Base-by-base conservation (phyloP, 768 basidiomycete species). In the Lentinula guzmanii region DNA sequence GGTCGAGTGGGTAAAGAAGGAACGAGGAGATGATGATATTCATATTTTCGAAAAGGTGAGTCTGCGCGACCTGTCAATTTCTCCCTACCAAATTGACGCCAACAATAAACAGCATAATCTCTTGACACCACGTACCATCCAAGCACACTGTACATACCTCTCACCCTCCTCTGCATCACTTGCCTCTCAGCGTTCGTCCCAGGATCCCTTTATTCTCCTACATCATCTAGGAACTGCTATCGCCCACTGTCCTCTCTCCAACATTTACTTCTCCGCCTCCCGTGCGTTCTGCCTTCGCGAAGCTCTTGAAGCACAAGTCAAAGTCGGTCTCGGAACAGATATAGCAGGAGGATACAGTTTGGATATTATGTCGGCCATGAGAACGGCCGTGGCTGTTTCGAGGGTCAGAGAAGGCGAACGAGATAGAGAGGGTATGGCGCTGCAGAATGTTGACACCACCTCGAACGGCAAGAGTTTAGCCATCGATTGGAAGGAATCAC, bases 71-170 rank as follows among this genome's bases (percentile, higher is more conserved):
- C 13, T 43, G 42, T 16, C 11, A 18, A 7, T 39, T 31, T 15
- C 18, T 52, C 51, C 3, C 13, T 45, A 0, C 51, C 28, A 42
- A 45, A 18, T 58, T 54, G 8, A 53, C 62, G 28, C 48, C n/a
- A 39, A 13, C 7, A 52, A 37, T 50, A 43, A 11, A 33, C 59
- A 42, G 42, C 70, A 92, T 65, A 73, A 76, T 6, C 78, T 94
- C 4, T 74, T 93, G 52, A 87, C 85, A 1, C 67, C 77, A 1
- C 81, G 80, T 13, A 89, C 91, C 0, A 71, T 95, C 11, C 91
- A 93, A 77, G 93, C 93, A 0, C 94, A 95, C 70, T 95, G 93
- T 74, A 96, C 94, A 1, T 93, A 89, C 72, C 79, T 94, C 35
- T 69, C 74, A n/a, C 58, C 71, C 0, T 71, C 78, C 0, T 78